Percentiles rank a stretch among this genome's conserved stretches.
phyloP scores from a whole-genome alignment of 2,329 filamentous ascomycete species.

The Fusarium sp. region DNA sequence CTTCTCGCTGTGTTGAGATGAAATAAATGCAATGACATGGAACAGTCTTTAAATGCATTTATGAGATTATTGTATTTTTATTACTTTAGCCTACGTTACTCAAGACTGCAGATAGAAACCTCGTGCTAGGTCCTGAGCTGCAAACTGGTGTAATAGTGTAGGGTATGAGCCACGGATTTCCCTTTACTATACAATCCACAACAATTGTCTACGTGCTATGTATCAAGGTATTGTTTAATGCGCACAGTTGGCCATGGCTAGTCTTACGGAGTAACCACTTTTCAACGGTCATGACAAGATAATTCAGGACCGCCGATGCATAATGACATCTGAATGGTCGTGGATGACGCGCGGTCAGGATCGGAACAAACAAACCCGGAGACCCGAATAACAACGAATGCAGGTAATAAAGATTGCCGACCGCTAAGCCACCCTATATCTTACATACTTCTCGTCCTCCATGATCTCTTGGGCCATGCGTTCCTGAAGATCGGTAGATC shows the following conservation, averaged over 20 bases:
- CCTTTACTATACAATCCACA: background rate
- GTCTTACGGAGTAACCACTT: fast-evolving
- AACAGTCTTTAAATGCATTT: fast-evolving
- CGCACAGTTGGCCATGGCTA: fast-evolving
- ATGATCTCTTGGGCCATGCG: background rate
- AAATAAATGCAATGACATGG: fast-evolving
- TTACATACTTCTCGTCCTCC: fast-evolving
- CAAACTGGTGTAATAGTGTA: background rate
- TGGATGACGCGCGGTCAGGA: background rate
- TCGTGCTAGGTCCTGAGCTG: no score
- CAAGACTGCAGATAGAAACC: background rate
- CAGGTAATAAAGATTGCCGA: background rate
- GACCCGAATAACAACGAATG: background rate
- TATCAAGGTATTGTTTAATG: background rate
- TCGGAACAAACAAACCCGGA: background rate
- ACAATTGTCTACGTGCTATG: background rate
- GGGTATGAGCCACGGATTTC: background rate
- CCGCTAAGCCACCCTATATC: background rate
- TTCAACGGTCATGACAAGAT: background rate
- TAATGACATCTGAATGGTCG: no score
- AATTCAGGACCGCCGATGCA: no score
- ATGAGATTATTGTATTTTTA: fast-evolving
- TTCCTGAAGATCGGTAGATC: background rate
- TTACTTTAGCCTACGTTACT: fast-evolving
- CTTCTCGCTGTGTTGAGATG: fast-evolving